Percentiles rank a stretch among this genome's conserved stretches.
These are phyloP conservation scores for Heteromeles arbutifolia DNA, from an alignment of 306 rosid genomes.

Conservation along the genomic window DNA sequence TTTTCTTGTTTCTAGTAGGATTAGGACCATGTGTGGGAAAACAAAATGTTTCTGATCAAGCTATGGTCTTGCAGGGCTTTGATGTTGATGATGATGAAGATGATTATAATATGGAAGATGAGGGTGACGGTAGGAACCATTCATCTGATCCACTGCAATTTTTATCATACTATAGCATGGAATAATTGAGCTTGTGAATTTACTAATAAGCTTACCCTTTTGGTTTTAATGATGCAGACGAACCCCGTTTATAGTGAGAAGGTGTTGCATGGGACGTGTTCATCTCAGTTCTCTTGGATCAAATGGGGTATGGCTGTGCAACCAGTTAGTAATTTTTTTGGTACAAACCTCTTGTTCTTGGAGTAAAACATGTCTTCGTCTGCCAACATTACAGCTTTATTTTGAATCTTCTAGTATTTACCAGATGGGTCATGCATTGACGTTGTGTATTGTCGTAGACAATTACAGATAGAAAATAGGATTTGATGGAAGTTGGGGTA, in stretches of 20 bases:
- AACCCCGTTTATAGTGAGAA: not conserved
- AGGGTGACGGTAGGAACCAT: not conserved
- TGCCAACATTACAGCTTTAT: too few relatives aligned
- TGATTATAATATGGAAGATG: not conserved
- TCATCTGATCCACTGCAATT: not conserved
- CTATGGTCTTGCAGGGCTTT: not conserved
- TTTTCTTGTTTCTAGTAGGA: not conserved
- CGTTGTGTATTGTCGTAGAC: too few relatives aligned
- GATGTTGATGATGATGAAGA: slow-evolving; percentile 11
- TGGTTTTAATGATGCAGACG: not conserved
- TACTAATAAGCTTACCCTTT: not conserved
- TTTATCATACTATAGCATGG: too few relatives aligned
- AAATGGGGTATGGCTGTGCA: not conserved
- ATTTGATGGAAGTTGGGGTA: too few relatives aligned
- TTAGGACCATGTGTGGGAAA: not conserved
- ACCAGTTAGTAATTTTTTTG: slow-evolving; percentile 5
- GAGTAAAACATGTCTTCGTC: too few relatives aligned
- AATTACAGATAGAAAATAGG: too few relatives aligned
- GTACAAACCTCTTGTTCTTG: slow-evolving; percentile 52
- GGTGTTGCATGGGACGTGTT: not conserved
- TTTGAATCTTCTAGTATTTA: too few relatives aligned
- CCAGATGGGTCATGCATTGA: too few relatives aligned
- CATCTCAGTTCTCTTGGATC: not conserved
- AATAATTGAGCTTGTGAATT: not conserved
- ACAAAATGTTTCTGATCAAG: not conserved